A percentile compares a stretch with the other conserved stretches of the same genome.
Conservation (phyloP, 352 stramenopile species). For the Pythium coloratum region DNA sequence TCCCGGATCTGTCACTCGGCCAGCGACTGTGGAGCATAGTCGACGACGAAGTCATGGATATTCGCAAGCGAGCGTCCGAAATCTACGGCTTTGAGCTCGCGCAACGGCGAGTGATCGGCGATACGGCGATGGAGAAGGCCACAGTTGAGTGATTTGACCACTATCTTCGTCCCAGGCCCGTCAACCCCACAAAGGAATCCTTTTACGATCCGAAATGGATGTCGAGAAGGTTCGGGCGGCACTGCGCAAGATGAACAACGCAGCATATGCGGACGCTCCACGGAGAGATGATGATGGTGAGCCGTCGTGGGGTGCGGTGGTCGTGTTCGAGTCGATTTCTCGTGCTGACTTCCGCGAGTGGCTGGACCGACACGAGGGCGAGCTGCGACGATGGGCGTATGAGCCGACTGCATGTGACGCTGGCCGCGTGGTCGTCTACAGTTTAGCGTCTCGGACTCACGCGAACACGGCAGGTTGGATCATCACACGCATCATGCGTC, state of each 20-base stretch:
- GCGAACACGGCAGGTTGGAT: background rate
- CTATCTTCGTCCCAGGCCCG: too few relatives aligned
- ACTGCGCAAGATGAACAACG: background rate
- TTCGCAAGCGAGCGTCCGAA: constrained; percentile 51
- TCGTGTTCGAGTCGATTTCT: constrained; percentile 24
- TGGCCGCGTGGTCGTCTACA: constrained; percentile 2
- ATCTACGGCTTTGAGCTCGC: constrained; percentile 46
- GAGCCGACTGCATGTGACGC: constrained; percentile 15
- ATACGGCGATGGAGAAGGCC: background rate
- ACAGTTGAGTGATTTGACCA: background rate
- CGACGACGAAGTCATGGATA: constrained; percentile 38
- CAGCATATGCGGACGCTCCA: background rate
- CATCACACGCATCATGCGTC: background rate
- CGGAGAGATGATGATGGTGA: background rate
- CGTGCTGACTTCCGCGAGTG: constrained; percentile 14
- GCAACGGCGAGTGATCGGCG: constrained; percentile 33
- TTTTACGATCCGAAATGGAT: background rate
- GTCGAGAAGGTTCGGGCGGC: background rate
- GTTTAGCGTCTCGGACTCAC: background rate
- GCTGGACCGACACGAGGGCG: constrained; percentile 12
- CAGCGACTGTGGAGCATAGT: constrained; percentile 53
- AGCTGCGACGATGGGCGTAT: constrained; percentile 25
- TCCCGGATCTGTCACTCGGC: constrained; percentile 41
- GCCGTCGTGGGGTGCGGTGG: background rate
- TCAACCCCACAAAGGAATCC: too few relatives aligned